Conservation (phyloP, 108 stramenopile genomes). For the Nannochloropsis gaditana region DNA sequence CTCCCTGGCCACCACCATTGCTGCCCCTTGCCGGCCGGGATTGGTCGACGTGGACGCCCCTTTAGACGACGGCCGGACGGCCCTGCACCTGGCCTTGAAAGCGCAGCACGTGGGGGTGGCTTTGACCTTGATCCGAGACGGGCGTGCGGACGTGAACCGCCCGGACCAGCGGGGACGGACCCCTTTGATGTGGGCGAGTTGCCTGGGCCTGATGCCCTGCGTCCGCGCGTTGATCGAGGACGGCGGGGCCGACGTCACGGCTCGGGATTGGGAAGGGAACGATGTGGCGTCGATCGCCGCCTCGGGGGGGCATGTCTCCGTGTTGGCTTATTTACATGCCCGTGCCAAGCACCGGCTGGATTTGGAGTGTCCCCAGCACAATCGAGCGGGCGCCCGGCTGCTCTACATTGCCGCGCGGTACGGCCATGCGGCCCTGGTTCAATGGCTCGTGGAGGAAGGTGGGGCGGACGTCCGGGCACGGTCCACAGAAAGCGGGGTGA, state of each 20-base stretch:
- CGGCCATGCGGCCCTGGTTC: neutral
- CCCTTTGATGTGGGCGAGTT: neutral
- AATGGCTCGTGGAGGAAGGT: neutral
- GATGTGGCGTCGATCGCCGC: neutral
- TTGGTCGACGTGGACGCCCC: neutral
- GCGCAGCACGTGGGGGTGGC: neutral
- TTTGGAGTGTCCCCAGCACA: neutral
- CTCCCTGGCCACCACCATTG: neutral
- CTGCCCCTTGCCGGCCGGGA: neutral
- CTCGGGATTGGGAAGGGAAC: slow-evolving; percentile 1
- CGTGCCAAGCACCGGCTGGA: neutral
- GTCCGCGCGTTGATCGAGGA: neutral
- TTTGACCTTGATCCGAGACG: neutral
- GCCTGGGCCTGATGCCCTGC: neutral
- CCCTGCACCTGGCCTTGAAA: neutral
- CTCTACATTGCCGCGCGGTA: neutral
- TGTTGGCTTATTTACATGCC: neutral
- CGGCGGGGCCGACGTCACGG: neutral
- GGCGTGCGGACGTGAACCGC: neutral
- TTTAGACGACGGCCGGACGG: neutral
- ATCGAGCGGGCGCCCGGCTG: neutral
- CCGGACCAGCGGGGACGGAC: neutral
- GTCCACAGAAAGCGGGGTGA: neutral
- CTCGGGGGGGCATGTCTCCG: neutral
- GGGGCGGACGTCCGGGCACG: neutral